Conservation (phyloP, 2,329 filamentous ascomycete species). For the Xylaria sp. region DNA sequence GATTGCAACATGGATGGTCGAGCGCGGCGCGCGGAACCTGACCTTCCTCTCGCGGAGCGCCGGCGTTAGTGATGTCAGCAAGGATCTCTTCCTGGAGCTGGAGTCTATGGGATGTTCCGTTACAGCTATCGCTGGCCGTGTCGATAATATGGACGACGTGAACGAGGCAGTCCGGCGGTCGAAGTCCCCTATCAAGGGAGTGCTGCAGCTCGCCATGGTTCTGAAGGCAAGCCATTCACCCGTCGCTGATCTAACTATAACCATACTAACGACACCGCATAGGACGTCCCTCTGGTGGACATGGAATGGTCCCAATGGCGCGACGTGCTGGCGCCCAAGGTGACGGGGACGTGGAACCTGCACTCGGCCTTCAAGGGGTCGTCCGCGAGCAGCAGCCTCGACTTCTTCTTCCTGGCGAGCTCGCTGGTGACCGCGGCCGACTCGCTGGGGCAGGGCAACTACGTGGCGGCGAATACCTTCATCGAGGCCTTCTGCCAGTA, state of each 20-base stretch:
- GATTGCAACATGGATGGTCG: constrained; percentile 36
- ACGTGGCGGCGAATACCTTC: constrained; percentile 42
- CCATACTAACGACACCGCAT: constrained; percentile 6
- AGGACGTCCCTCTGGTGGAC: constrained; percentile 22
- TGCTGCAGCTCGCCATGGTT: constrained; percentile 33
- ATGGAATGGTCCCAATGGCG: constrained; percentile 39
- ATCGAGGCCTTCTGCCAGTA: constrained; percentile 41
- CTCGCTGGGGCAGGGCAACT: constrained; percentile 40
- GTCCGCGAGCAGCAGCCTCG: constrained; percentile 27
- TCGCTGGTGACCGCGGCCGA: constrained; percentile 38
- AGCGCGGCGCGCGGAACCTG: constrained; percentile 43
- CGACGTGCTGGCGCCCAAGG: constrained; percentile 47
- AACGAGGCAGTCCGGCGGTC: constrained; percentile 13
- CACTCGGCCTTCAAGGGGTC: constrained; percentile 38
- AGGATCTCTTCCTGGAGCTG: constrained; percentile 26
- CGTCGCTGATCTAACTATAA: not conserved
- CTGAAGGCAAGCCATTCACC: constrained; percentile 14
- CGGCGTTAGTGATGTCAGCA: constrained; percentile 11
- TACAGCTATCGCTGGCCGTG: constrained; percentile 19
- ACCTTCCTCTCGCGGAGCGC: constrained; percentile 43
- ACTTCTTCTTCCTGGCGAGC: constrained; percentile 43
- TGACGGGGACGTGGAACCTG: constrained; percentile 43
- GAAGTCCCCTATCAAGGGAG: constrained; percentile 26
- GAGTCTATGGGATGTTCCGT: constrained; percentile 27
- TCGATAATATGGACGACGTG: constrained; percentile 19